Conservation (phyloP, 1,284 basidiomycete species). For the Sporisorium graminicola region DNA sequence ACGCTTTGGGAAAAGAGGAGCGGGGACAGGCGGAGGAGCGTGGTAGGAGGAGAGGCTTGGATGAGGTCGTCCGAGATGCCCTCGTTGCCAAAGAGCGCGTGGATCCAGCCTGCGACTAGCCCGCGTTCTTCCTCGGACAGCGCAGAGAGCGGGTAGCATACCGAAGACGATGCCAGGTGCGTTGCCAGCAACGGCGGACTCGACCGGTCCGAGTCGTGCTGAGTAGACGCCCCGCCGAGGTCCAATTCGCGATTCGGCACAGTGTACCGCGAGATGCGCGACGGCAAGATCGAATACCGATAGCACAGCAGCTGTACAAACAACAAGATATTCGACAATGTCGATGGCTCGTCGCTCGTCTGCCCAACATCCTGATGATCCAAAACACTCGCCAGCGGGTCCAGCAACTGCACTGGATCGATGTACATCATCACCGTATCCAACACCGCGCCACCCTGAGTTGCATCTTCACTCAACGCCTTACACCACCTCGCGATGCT, state of each 20-base stretch:
- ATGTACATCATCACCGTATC: constrained; percentile 53
- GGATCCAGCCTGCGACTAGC: constrained; percentile 68
- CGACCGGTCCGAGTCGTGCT: not conserved
- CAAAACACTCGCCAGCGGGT: constrained; percentile 36
- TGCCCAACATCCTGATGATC: constrained; percentile 46
- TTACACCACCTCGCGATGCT: constrained; percentile 47
- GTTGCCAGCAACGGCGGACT: constrained; percentile 51
- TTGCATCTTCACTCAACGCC: constrained; percentile 28
- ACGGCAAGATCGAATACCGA: constrained; percentile 17
- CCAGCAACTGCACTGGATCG: constrained; percentile 36
- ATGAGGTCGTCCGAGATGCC: constrained; percentile 71
- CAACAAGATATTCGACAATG: constrained; percentile 43
- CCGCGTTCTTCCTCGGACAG: constrained; percentile 66
- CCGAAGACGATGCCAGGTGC: constrained; percentile 51
- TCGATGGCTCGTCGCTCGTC: constrained; percentile 55
- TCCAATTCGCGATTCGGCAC: constrained; percentile 9
- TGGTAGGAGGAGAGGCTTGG: constrained; percentile 70
- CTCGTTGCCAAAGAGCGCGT: constrained; percentile 69
- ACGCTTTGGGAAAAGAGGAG: constrained; percentile 73
- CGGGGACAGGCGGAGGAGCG: constrained; percentile 71
- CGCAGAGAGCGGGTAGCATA: constrained; percentile 62
- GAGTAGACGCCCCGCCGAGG: not conserved
- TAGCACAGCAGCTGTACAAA: constrained; percentile 50
- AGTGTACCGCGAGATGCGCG: constrained; percentile 13
- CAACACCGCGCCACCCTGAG: constrained; percentile 18